Conservation (phyloP, 2,329 filamentous ascomycete species). For the Fusarium pseudonygamai region DNA sequence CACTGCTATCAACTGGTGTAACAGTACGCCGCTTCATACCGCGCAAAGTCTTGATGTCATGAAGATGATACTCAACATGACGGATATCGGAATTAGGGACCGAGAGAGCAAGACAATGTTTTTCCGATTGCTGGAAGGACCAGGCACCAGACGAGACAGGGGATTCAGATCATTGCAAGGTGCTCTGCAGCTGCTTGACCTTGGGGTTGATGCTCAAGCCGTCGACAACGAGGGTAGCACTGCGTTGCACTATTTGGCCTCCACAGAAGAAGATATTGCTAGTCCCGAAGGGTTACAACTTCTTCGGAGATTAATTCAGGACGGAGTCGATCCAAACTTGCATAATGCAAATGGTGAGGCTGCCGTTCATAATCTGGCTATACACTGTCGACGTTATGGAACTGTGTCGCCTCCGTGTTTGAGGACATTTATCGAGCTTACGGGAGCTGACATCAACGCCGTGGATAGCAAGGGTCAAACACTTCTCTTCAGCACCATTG, state of each 20-base stretch:
- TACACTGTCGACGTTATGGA: fast-evolving
- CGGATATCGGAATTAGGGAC: background rate
- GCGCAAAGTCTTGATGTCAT: background rate
- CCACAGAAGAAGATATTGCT: background rate
- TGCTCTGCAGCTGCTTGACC: background rate
- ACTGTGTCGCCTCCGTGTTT: background rate
- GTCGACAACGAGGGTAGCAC: background rate
- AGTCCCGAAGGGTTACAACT: background rate
- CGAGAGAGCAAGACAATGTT: background rate
- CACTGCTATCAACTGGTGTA: background rate
- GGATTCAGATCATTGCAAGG: background rate
- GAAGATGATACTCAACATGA: background rate
- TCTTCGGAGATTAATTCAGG: background rate
- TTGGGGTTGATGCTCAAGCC: background rate
- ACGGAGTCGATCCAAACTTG: background rate
- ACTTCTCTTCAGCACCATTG: background rate
- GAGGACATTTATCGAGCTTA: background rate
- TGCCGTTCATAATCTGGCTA: background rate
- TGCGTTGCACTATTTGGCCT: background rate
- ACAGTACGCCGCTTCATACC: background rate
- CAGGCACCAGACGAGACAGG: background rate
- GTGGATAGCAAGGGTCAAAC: background rate
- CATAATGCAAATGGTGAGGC: background rate
- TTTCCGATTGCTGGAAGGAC: background rate
- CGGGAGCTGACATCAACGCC: background rate